These are phyloP conservation scores for Fusarium graminum DNA, from an alignment of 2,329 filamentous ascomycete species.

Conservation along the genomic window DNA sequence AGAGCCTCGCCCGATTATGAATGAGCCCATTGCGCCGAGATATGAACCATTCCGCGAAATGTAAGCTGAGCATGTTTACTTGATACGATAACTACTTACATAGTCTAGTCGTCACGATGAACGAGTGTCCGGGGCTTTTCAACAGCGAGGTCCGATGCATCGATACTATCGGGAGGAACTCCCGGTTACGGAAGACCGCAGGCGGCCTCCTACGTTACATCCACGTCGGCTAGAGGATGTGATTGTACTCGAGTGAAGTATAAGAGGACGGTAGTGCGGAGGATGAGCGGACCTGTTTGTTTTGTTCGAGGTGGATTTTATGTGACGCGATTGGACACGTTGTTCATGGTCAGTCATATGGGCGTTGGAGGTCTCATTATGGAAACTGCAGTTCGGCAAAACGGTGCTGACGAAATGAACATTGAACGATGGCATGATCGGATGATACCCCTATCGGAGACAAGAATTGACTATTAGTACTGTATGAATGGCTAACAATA, in stretches of 20 bases:
- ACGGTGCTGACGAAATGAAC: conserved; percentile 23
- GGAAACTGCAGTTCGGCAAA: conserved; percentile 16
- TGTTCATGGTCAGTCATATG: conserved; percentile 4
- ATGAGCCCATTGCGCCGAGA: conserved; percentile 19
- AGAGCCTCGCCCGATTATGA: conserved; percentile 32
- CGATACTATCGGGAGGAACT: conserved; percentile 35
- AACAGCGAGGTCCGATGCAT: conserved; percentile 34
- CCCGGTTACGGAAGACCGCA: conserved; percentile 22
- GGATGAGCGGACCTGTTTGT: background rate
- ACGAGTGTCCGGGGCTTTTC: conserved; percentile 12
- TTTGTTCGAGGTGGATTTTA: conserved; percentile 7
- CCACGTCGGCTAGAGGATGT: conserved; percentile 47
- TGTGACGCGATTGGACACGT: conserved; percentile 1
- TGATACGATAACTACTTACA: conserved; percentile 29
- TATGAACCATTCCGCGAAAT: conserved; percentile 44
- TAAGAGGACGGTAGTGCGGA: background rate
- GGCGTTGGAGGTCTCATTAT: conserved; percentile 37
- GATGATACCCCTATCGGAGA: conserved; percentile 46
- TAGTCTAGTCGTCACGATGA: conserved; percentile 33
- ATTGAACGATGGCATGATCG: conserved; percentile 31
- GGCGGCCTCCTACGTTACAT: conserved; percentile 38
- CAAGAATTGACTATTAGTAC: conserved; percentile 21
- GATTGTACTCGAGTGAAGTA: conserved; percentile 52
- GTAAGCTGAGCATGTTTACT: conserved; percentile 37
- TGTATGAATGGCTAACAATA: conserved; percentile 1